Base-by-base conservation (phyloP, 441 rosid species). In the Bruguiera hainesii region DNA sequence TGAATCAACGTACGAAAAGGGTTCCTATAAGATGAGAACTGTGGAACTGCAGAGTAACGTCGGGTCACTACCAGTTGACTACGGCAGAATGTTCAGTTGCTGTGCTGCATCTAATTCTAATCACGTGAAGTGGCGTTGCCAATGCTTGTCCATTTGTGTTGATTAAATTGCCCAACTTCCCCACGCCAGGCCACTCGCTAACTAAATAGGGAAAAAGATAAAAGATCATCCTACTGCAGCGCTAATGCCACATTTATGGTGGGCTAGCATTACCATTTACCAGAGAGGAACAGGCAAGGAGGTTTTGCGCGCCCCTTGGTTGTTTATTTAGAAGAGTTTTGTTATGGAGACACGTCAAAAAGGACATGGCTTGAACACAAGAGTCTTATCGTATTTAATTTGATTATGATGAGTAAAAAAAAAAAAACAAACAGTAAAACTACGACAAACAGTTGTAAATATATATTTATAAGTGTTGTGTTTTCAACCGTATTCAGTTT, bases 291-390 rank as follows among this genome's bases (percentile, higher is more conserved):
- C 13, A 19, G 50, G 25, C 21, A 63, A 51, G 10, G 42, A 39
- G 69, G 29, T 64, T 66, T 65, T 29, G 26, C 71, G 71, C 57
- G 9, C 67, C 28, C 71, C 67, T 61, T 48, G n/a, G 70, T 52
- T 33, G 63, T 21, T 46, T 65, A 56, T 65, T 64, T 48, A 1
- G 37, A 9, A 7, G 37, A 33, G 10, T 33, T 33, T 33, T 1
- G 7, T 7, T 7, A 8, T 33, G 7, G 6, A 7, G 9, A 33
- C 2, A 26, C 1, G 37, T 2, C 0, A 29, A 29, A 29, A 29
- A 4, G 5, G 1, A 0, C 9, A 7, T 1, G 37, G 2, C 2
- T 33, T 7, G 7, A 33, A 7, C 7, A 8, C 31, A 2, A 6
- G 5, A 33, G 8, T 33, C 7, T 33, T 33, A 33, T 2, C 9